These are phyloP conservation scores for Globisporangium nodosum DNA, from an alignment of 352 stramenopile genomes.

Conservation along the genomic window DNA sequence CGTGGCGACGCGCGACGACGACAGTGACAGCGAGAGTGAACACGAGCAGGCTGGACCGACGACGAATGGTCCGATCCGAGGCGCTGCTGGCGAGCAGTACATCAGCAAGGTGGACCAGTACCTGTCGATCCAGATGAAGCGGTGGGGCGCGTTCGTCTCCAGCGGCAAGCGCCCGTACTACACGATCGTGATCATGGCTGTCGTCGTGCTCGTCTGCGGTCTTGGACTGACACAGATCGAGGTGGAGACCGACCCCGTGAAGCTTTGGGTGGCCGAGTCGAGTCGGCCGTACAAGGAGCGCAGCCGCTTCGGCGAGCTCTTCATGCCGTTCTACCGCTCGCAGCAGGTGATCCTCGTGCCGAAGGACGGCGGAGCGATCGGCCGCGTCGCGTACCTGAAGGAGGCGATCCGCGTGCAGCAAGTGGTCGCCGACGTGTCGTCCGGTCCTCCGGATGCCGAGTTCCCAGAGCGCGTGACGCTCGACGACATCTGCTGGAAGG, in stretches of 20 bases:
- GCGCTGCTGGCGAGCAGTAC: slow-evolving; percentile 6
- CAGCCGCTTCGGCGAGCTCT: slow-evolving; percentile 38
- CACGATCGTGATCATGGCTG: slow-evolving; percentile 19
- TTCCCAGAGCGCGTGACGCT: slow-evolving; percentile 23
- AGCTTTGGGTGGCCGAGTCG: slow-evolving; percentile 43
- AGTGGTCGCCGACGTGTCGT: slow-evolving; percentile 17
- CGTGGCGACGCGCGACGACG: slow-evolving; percentile 28
- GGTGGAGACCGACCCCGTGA: slow-evolving; percentile 44
- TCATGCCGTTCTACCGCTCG: slow-evolving; percentile 49
- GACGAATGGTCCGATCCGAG: not conserved
- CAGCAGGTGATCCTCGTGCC: slow-evolving; percentile 48
- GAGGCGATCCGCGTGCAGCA: slow-evolving; percentile 46
- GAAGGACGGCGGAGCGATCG: slow-evolving; percentile 40
- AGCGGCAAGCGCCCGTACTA: slow-evolving; percentile 17
- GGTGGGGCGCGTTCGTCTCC: slow-evolving; percentile 34
- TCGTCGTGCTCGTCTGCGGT: slow-evolving; percentile 13
- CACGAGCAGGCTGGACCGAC: not conserved
- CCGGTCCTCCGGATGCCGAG: slow-evolving; percentile 4
- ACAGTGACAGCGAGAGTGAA: slow-evolving; percentile 1
- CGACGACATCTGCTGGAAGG: slow-evolving; percentile 48
- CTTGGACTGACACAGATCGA: slow-evolving; percentile 27
- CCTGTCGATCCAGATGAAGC: slow-evolving; percentile 23
- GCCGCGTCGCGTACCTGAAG: slow-evolving; percentile 29
- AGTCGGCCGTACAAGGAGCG: slow-evolving; percentile 41
- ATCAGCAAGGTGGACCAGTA: slow-evolving; percentile 28